These are phyloP conservation scores for Chaetomiaceae sp. DNA, from an alignment of 2,329 filamentous ascomycete species.

Conservation along the genomic window DNA sequence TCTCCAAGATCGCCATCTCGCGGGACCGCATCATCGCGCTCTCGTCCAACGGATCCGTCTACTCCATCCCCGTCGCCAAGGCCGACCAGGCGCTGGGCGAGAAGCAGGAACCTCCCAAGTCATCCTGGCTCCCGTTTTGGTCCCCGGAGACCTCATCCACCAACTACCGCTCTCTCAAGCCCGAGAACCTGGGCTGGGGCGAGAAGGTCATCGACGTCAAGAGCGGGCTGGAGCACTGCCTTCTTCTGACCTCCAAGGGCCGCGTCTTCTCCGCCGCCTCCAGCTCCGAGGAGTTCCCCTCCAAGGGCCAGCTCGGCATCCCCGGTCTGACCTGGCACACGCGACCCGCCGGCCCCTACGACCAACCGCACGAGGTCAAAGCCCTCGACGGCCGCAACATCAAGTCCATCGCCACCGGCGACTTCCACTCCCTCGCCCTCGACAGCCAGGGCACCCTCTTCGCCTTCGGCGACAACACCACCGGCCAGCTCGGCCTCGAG, in stretches of 20 bases:
- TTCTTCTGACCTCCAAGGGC: conserved; percentile 78
- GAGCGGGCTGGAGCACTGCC: conserved; percentile 77
- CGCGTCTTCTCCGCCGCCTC: conserved; percentile 87
- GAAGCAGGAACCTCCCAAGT: conserved; percentile 44
- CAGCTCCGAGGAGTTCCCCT: conserved; percentile 71
- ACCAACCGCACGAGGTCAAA: conserved; percentile 75
- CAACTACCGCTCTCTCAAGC: conserved; percentile 70
- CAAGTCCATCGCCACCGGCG: conserved; percentile 72
- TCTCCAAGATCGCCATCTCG: conserved; percentile 72
- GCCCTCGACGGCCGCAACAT: conserved; percentile 68
- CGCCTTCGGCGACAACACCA: conserved; percentile 84
- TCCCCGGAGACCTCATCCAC: conserved; percentile 41
- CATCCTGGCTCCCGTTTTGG: conserved; percentile 71
- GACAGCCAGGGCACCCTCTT: conserved; percentile 75
- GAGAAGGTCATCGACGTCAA: conserved; percentile 72
- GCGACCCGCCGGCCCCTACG: conserved; percentile 71
- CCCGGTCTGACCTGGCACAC: conserved; percentile 77
- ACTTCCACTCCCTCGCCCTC: conserved; percentile 77
- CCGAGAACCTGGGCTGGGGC: conserved; percentile 57
- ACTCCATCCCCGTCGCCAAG: conserved; percentile 75
- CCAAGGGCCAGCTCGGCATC: conserved; percentile 80
- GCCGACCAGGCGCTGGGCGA: conserved; percentile 63
- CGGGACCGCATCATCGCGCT: conserved; percentile 79
- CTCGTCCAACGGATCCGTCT: conserved; percentile 69
- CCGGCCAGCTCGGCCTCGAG: conserved; percentile 86